Evolutionary conservation across 176 grass and related monocot genomes (phyloP), one percentile per base, ranked within the genome.

Genomic region (Hordeum vulgare): DNA sequence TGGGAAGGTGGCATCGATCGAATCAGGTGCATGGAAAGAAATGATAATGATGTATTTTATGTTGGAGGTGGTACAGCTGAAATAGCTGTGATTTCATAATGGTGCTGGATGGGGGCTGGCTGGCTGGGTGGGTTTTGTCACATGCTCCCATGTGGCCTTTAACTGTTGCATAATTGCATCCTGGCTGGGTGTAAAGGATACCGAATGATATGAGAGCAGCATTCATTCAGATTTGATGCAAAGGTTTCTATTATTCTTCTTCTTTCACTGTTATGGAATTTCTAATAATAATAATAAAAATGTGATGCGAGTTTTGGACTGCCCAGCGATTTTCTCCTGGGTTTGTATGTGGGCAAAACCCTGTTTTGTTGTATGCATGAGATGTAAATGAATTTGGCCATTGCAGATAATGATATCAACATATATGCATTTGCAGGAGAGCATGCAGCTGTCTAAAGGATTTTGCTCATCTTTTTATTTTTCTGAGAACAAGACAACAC

Each of bases 11-110:
- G 75, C 80, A 80, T 84, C 47, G 36, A 83, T 40, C 64, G 64
- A 72, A 83, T 88, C 81, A 36, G 13, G 70, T 75, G 40, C 35
- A 8, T 74, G 70, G 47, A 83, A 83, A 20, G 81, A 63, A 83
- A 63, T 44, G 11, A 9, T 14, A 73, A 73, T 49, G 26, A 49
- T 49, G 27, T 73, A 28, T 73, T 29, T 21, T 56, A 56, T 56
- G 0, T 21, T 56, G 51, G 3, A 4, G 45, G 17, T 49, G 70
- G 70, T 61, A 61, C 26, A 34, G 18, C 56, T 47, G 23, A 33
- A 62, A 62, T 61, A 83, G 56, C 39, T 83, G 70, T 62, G 10
- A 47, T 83, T 82, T 44, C 9, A 62, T 35, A 45, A 83, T 47
- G 26, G 6, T 11, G 28, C 51, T 37, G 1, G 53, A 60, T 61